Conservation (phyloP, 352 stramenopile species). For the Aphanomyces astaci region DNA sequence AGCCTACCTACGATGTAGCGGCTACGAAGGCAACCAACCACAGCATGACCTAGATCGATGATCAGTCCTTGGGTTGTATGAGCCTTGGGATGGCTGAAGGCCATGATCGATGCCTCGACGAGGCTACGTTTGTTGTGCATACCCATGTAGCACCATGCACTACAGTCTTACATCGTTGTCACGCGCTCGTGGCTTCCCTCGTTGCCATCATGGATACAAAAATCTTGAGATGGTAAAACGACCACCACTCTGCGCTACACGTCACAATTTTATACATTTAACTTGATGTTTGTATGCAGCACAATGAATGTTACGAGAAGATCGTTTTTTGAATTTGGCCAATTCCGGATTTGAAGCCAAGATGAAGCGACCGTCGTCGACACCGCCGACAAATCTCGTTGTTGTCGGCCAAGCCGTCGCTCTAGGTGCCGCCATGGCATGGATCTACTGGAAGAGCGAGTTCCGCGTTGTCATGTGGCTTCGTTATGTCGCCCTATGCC, state of each 20-base stretch:
- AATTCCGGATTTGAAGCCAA: not conserved
- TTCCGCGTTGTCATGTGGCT: not conserved
- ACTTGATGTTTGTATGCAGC: not conserved
- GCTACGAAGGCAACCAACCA: no score
- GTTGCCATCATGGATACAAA: not conserved
- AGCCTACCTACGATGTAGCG: no score
- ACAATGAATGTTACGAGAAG: no score
- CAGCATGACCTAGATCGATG: no score
- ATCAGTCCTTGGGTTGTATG: no score
- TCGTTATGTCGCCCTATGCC: not conserved
- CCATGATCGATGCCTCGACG: no score
- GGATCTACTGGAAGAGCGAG: not conserved
- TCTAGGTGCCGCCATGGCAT: not conserved
- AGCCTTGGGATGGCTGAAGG: no score
- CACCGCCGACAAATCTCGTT: not conserved
- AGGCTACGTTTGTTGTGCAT: no score
- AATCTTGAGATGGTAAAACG: not conserved
- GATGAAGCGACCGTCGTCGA: not conserved
- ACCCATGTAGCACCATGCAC: no score
- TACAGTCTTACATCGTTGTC: no score
- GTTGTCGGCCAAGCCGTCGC: not conserved
- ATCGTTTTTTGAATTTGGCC: not conserved
- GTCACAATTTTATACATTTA: not conserved
- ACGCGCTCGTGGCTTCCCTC: no score
- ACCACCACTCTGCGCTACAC: not conserved